These are phyloP conservation scores for Pythium periplocum DNA, from an alignment of 352 stramenopile genomes.

Conservation along the genomic window DNA sequence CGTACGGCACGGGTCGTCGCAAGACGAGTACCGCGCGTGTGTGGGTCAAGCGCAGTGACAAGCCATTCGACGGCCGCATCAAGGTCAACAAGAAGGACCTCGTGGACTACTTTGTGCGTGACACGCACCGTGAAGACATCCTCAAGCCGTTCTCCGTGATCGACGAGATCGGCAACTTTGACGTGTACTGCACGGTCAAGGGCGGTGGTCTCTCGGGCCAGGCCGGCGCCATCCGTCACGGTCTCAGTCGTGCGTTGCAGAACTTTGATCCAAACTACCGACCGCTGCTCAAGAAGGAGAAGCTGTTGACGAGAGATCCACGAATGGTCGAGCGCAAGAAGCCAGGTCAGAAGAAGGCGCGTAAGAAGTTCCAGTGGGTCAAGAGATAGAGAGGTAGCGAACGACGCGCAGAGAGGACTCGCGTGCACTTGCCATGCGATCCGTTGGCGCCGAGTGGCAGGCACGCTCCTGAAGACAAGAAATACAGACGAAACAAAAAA, in stretches of 20 bases:
- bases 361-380: slow-evolving; percentile 98
- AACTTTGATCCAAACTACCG: slow-evolving; percentile 92
- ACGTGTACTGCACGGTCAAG: slow-evolving; percentile 89
- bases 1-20: slow-evolving; percentile 89
- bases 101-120: slow-evolving; percentile 90
- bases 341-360: slow-evolving; percentile 92
- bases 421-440: too few species aligned
- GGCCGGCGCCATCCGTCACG: slow-evolving; percentile 91
- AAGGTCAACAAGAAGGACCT: slow-evolving; percentile 94
- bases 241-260: slow-evolving; percentile 90
- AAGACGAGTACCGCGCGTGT: slow-evolving; percentile 94
- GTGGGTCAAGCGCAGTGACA: slow-evolving; percentile 85
- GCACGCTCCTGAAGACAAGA: too few species aligned
- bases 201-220: slow-evolving; percentile 93
- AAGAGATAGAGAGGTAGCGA: slow-evolving; percentile 87
- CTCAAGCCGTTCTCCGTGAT: slow-evolving; percentile 75
- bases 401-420: slow-evolving; percentile 1
- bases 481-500: slow-evolving; percentile 1
- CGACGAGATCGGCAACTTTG: slow-evolving; percentile 78
- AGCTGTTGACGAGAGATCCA: slow-evolving; percentile 92
- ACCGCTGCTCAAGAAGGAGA: slow-evolving; percentile 89
- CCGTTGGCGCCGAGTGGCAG: too few species aligned
- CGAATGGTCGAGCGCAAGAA: slow-evolving; percentile 97
- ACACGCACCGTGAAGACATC: slow-evolving; percentile 87
- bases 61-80: slow-evolving; percentile 84